phyloP scores from a whole-genome alignment of 805 yeast species.

The Candida methanosorbosa region DNA sequence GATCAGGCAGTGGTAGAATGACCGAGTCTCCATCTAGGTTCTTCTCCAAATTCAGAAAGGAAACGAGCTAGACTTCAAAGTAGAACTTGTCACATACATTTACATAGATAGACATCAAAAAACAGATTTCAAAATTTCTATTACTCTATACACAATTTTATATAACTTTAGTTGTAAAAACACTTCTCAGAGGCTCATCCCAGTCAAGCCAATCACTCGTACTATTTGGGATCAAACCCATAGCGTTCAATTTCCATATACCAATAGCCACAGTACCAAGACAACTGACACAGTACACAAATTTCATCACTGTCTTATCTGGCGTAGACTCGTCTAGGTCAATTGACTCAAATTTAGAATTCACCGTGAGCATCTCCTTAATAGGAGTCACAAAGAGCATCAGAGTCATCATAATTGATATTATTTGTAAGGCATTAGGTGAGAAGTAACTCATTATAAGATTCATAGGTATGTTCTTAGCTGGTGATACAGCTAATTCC shows the following conservation, averaged over 20 bases:
- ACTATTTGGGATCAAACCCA: constrained; percentile 89
- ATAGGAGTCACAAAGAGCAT: constrained; percentile 76
- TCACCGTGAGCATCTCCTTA: constrained; percentile 56
- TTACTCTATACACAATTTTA: too few species aligned
- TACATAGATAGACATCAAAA: too few species aligned
- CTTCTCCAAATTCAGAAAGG: too few species aligned
- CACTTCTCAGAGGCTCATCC: constrained; percentile 35
- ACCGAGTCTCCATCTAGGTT: too few species aligned
- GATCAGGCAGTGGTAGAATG: constrained; percentile 4
- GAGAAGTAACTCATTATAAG: constrained; percentile 87
- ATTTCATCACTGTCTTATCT: constrained; percentile 17
- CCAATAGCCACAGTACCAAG: constrained; percentile 63
- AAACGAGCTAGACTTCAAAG: too few species aligned
- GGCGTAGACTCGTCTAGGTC: constrained; percentile 7
- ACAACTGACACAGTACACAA: constrained; percentile 27
- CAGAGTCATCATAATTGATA: constrained; percentile 83
- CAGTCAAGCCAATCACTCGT: constrained; percentile 89
- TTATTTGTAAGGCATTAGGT: constrained; percentile 81
- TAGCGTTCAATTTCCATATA: constrained; percentile 69
- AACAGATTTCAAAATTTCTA: too few species aligned
- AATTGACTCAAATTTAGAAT: constrained; percentile 37
- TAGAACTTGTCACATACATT: too few species aligned
- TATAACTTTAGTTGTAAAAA: background rate
- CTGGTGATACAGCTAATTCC: constrained; percentile 78
- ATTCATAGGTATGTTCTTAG: constrained; percentile 83